Evolutionary conservation across 805 yeast species (phyloP), one percentile per base, ranked within the genome.

Genomic region (Wickerhamomyces chambardii): DNA sequence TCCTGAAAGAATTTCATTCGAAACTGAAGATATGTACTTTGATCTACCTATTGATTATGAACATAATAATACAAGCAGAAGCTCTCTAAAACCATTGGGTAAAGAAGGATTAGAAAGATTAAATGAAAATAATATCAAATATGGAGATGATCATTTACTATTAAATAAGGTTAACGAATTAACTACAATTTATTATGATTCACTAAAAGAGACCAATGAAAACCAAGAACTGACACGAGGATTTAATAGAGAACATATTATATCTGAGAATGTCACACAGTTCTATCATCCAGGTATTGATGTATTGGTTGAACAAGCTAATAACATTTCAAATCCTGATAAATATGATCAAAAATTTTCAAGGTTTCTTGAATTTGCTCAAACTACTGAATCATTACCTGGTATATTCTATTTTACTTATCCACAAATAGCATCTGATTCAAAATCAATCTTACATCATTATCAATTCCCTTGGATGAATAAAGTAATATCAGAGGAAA

Each of bases 391-490:
- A 10, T 15, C 15, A 15, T 19, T 26, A 6, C n/a, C n/a, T n/a
- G 14, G 15, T 11, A 6, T 11, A 8, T 30, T 30, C 11, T 22
- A 16, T 11, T 30, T 30, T 12, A 30, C 27, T 9, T 14, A 3
- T 11, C 27, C 27, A 24, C 21, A 19, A 21, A 15, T 30, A 22
- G 9, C 19, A 22, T 22, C 24, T 30, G 28, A 15, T 15, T 16
- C 11, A 10, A 10, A 30, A 15, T 15, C n/a, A 9, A 24, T 15
- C 12, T 22, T 30, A 17, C 18, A 21, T 30, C 32, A 30, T 30
- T 30, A 30, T 22, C 24, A 30, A 9, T 30, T 21, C 12, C 32
- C 32, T 14, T 30, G 32, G 32, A 21, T 30, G 27, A 15, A 30
- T 22, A 25, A 30, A 16, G 15, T 30, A 5, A 15, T 21, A 4